Evolutionary conservation across 2,329 filamentous ascomycete genomes (phyloP), one percentile per base, ranked within the genome.

Genomic region (Alternaria triticimaculans): DNA sequence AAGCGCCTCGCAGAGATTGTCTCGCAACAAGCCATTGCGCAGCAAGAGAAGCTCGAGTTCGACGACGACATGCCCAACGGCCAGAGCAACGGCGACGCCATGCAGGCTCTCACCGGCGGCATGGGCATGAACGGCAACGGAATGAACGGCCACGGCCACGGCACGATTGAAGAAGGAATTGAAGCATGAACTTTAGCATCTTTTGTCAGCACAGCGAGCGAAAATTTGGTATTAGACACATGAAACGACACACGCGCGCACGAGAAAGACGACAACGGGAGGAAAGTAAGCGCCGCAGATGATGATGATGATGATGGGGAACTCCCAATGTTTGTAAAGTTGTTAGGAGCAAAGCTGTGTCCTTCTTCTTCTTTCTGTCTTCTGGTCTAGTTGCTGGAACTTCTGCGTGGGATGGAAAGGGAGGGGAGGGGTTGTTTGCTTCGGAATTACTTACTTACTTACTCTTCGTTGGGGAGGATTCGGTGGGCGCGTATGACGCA

Each of bases 1-100:
- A 98, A 98, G 86, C 91, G 96, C 65, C 86, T 99, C 58, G 96
- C 96, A n/a, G 96, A 99, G 83, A 98, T 99, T 69, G 96, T 99
- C 51, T 97, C 93, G 41, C 92, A 94, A 30, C 96, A 99, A 82
- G 96, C 96, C 30, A 95, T 98, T 76, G 93, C 94, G 61, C 95
- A 98, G 81, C 93, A 97, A 82, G 93, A 97, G 82, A 95, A 93
- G 83, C 82, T 92, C 65, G 92, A 93, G 53, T 88, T 74, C 54
- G 80, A 76, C 58, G 65, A 65, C 43, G 55, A 62, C 18, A 46
- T 55, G 41, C 55, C 68, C 45, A 60, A 63, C 18, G 64, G 65
- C 56, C 64, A 68, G 28, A 76, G 65, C 11, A 65, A 65, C 51
- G 60, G 41, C 15, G 70, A 74, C 21, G 73, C 71, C 21, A 68